A percentile compares a stretch with the other conserved stretches of the same genome.
Evolutionary conservation across 192 early-diverging fungal genomes (phyloP).

Genomic region (Mortierella claussenii): DNA sequence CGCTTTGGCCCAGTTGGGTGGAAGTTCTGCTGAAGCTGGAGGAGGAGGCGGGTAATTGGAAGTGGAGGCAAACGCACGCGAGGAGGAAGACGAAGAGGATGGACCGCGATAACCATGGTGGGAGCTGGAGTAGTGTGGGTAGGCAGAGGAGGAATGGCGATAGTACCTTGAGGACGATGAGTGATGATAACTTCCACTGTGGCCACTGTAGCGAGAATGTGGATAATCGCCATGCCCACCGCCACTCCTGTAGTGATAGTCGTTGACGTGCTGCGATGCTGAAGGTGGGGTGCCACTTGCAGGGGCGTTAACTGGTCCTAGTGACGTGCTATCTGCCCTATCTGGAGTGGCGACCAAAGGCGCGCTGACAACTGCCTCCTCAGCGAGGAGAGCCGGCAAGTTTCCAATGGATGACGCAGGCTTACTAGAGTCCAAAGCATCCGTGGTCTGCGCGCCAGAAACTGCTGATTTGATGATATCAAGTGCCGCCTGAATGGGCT

Average conservation of each 20-base stretch:
- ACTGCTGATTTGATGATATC: background rate
- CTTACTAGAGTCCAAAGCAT: background rate
- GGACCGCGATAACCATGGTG: conserved; percentile 28
- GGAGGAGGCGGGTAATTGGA: conserved; percentile 4
- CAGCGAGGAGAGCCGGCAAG: background rate
- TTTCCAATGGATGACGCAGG: conserved; percentile 8
- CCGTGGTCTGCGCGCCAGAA: background rate
- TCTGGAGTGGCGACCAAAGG: background rate
- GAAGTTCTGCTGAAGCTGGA: conserved; percentile 38
- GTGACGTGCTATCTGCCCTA: background rate
- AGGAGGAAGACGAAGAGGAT: no score
- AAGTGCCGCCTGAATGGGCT: background rate
- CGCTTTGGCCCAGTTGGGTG: conserved; percentile 62
- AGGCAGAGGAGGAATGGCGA: conserved; percentile 27
- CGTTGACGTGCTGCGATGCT: background rate
- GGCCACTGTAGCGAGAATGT: conserved; percentile 24
- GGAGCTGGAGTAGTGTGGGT: conserved; percentile 21
- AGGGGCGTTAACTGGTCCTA: no score
- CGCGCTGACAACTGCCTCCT: conserved; percentile 2
- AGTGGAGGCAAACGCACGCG: conserved; percentile 6
- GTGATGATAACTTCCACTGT: conserved; percentile 22
- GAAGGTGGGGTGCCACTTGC: background rate
- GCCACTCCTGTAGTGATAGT: conserved; percentile 12
- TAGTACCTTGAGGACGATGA: conserved; percentile 24
- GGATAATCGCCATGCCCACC: conserved; percentile 24